Evolutionary conservation across 2,329 filamentous ascomycete species (phyloP), one percentile per base, ranked within the genome.

Genomic region (Tolypocladium tundrense): DNA sequence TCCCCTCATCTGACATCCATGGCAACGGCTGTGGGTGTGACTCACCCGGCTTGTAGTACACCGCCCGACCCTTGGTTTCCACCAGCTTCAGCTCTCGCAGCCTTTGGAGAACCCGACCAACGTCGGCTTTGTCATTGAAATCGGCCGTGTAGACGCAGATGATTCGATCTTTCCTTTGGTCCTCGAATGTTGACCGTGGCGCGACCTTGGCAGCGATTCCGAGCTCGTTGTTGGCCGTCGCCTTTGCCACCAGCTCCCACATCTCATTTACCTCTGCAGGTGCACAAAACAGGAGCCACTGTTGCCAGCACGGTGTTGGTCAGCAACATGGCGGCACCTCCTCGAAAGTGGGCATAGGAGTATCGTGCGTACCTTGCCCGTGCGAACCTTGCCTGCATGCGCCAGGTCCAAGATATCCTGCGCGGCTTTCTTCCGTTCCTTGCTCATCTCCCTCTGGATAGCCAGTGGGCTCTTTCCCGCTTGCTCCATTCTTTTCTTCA

Each of bases 61-160:
- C 85, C 1, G 77, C 73, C 52, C 73, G 75, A 4, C 70, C 70
- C 54, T 62, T 71, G 24, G 68, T 60, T 40, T 75, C 75, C 55
- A 87, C 76, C 42, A 94, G 72, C 9, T 80, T 84, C 59, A 91
- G 74, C 57, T 84, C 76, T 55, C 80, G 79, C 60, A 95, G 70
- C 62, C 76, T 80, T 59, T 76, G 67, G 43, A 93, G 73, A 4
- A 95, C 88, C 50, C 88, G 79, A 35, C 77, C 78, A 7, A 95
- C 81, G 67, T 95, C 90, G 4, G 78, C 74, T 55, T 74, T 77
- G 67, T 95, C 85, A 35, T 75, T 75, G 67, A 91, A 94, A 69
- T 96, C 84, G 48, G 77, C 75, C 6, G 90, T 95, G 70, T 95
- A 95, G 9, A 95, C 76, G 63, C 88, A 92, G 33, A 95, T 84